phyloP scores from a whole-genome alignment of 768 basidiomycete species.

The Erythrobasidium yunnanense region DNA sequence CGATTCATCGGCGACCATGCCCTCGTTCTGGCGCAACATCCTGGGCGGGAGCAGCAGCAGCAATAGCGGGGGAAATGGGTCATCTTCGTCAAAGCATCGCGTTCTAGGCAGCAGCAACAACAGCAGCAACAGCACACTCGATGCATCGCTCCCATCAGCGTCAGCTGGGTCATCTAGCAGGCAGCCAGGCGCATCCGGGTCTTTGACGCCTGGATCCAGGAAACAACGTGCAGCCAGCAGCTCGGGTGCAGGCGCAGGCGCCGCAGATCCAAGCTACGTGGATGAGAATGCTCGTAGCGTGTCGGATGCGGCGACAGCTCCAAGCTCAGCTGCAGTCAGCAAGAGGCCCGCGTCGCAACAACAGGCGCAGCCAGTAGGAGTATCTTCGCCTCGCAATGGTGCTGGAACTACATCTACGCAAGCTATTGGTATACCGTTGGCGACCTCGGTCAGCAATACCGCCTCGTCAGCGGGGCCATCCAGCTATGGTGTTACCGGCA shows the following conservation, averaged over 20 bases:
- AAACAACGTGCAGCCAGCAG: no score
- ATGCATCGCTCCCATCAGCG: neutral
- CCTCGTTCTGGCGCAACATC: slow-evolving; percentile 7
- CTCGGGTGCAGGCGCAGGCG: no score
- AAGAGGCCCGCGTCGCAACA: no score
- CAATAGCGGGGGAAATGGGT: slow-evolving; percentile 1
- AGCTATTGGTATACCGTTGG: slow-evolving; percentile 8
- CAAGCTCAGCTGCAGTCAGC: no score
- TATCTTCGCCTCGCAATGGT: no score
- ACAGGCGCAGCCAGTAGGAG: no score
- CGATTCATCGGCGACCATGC: neutral
- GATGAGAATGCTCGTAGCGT: no score
- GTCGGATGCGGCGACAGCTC: no score
- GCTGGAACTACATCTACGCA: neutral
- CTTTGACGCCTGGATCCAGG: no score
- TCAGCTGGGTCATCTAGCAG: no score
- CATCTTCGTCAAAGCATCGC: neutral
- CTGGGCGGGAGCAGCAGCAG: slow-evolving; percentile 16
- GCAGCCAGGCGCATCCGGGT: no score
- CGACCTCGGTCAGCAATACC: neutral
- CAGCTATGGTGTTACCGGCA: neutral
- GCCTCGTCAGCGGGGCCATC: neutral
- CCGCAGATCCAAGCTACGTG: no score
- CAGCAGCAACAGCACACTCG: neutral
- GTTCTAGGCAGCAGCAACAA: neutral